Evolutionary conservation across 2,329 filamentous ascomycete genomes (phyloP).

Genomic region (Metarhizium sp.): DNA sequence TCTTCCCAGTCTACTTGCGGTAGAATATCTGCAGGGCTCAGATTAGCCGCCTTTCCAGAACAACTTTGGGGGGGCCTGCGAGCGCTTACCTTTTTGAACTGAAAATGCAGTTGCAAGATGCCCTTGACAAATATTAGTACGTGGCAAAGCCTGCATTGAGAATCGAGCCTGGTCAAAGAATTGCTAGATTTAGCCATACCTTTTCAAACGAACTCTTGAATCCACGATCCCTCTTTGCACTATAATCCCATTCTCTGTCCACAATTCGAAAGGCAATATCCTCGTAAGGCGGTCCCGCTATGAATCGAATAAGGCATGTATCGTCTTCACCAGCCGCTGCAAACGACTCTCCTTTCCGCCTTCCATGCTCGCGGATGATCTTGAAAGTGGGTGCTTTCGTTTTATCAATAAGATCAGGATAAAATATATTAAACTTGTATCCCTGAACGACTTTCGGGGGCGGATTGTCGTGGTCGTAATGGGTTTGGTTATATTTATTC

Average conservation of each 20-base stretch:
- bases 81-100: slow-evolving; percentile 80
- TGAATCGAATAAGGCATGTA: slow-evolving; percentile 92
- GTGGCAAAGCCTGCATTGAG: slow-evolving; percentile 7
- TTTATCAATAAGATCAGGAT: slow-evolving; percentile 93
- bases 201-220: slow-evolving; percentile 98
- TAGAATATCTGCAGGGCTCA: slow-evolving; percentile 7
- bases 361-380: slow-evolving; percentile 87
- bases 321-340: slow-evolving; percentile 92
- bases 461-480: slow-evolving; percentile 97
- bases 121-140: slow-evolving; percentile 7
- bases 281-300: slow-evolving; percentile 90
- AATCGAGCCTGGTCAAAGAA: slow-evolving; percentile 8
- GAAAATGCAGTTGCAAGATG: slow-evolving; percentile 92
- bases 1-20: slow-evolving; percentile 5
- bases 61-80: background rate
- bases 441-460: slow-evolving; percentile 97
- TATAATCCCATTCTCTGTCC: slow-evolving; percentile 98
- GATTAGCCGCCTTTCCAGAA: background rate
- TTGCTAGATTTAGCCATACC: slow-evolving; percentile 42
- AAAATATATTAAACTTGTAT: slow-evolving; percentile 99
- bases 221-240: slow-evolving; percentile 84
- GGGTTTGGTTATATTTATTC: slow-evolving; percentile 99
- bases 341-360: slow-evolving; percentile 83
- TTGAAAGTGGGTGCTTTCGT: slow-evolving; percentile 90
- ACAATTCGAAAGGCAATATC: slow-evolving; percentile 96